These are phyloP conservation scores for Cercis canadensis DNA, from an alignment of 306 rosid species.

Conservation along the genomic window DNA sequence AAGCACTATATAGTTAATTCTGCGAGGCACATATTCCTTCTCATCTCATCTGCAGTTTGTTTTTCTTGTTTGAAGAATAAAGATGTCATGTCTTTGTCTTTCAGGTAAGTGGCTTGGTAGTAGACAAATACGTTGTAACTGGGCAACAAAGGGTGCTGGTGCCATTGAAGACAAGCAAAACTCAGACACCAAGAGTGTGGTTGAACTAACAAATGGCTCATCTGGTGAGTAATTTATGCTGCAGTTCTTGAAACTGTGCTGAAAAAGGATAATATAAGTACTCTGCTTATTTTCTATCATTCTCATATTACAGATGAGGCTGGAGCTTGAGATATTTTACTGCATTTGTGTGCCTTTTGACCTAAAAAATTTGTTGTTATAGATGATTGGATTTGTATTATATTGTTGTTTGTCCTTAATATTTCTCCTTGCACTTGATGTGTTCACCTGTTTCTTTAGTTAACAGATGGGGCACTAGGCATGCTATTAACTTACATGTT, in stretches of 20 bases:
- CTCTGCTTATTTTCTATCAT: constrained; percentile 6
- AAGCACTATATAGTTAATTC: not conserved
- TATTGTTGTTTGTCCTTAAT: not conserved
- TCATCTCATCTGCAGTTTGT: not conserved
- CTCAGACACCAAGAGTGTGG: constrained; percentile 81
- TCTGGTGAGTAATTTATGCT: constrained; percentile 63
- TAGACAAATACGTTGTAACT: constrained; percentile 94
- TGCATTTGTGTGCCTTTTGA: constrained; percentile 3
- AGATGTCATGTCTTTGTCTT: constrained; percentile 18
- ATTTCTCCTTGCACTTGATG: not conserved
- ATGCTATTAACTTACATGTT: constrained; percentile 25
- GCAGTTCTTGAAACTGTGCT: constrained; percentile 17
- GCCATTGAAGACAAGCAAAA: constrained; percentile 79
- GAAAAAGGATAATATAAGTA: constrained; percentile 6
- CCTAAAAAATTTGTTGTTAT: not conserved
- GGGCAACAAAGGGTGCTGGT: constrained; percentile 98
- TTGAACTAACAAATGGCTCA: constrained; percentile 88
- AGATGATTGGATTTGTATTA: constrained; percentile 21
- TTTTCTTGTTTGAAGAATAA: constrained; percentile 1
- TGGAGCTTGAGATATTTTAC: constrained; percentile 7
- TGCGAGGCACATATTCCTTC: not conserved
- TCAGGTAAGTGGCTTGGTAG: constrained; percentile 99
- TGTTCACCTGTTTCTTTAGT: constrained; percentile 12
- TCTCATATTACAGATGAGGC: constrained; percentile 10
- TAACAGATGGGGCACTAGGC: constrained; percentile 7